Percentiles rank a stretch among this genome's conserved stretches.
Evolutionary conservation across 306 rosid genomes (phyloP).

Genomic region (Acacia acuminata): DNA sequence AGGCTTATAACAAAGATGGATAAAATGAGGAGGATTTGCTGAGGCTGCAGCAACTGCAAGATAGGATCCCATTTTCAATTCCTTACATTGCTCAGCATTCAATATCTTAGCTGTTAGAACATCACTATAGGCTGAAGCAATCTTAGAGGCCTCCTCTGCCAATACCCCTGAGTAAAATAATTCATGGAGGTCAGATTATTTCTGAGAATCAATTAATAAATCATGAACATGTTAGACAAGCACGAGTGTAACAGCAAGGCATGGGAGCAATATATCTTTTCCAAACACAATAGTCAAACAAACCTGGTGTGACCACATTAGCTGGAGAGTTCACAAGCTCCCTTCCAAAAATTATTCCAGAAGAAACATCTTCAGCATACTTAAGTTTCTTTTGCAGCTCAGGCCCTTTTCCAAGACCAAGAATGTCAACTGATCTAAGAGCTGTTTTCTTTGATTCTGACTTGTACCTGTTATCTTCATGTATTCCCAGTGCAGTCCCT

Average conservation of each 20-base stretch:
- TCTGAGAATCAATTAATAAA: not conserved
- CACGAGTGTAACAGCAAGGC: not conserved
- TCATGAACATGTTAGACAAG: not conserved
- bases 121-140: conserved; percentile 73
- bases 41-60: conserved; percentile 92
- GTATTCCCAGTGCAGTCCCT: conserved; percentile 77
- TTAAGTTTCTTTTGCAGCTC: conserved; percentile 78
- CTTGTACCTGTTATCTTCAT: conserved; percentile 71
- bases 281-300: conserved; percentile 14
- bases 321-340: conserved; percentile 88
- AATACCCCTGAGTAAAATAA: conserved; percentile 53
- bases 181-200: conserved; percentile 36
- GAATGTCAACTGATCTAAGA: conserved; percentile 66
- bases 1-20: conserved; percentile 82
- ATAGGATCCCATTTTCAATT: conserved; percentile 92
- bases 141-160: conserved; percentile 86
- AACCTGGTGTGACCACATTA: conserved; percentile 92
- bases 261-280: not conserved
- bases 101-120: conserved; percentile 79
- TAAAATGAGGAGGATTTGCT: conserved; percentile 81
- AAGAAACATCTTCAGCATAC: conserved; percentile 63
- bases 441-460: conserved; percentile 71
- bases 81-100: conserved; percentile 78
- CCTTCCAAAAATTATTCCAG: conserved; percentile 68
- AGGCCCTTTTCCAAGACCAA: conserved; percentile 29